A percentile compares a stretch with the other conserved stretches of the same genome.
Conservation (phyloP, 306 rosid species). For the Malus asiatica region DNA sequence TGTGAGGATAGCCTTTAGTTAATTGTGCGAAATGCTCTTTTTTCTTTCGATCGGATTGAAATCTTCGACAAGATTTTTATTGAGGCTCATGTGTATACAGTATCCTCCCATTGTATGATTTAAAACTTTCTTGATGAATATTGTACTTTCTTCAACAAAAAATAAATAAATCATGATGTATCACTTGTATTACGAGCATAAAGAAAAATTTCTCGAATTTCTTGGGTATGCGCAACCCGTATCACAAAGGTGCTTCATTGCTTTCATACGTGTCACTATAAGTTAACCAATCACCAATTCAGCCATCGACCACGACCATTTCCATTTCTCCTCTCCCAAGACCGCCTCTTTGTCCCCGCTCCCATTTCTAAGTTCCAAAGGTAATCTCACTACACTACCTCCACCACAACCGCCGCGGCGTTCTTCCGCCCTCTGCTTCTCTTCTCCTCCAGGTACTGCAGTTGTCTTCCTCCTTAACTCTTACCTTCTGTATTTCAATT, state of each 20-base stretch:
- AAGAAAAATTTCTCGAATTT: no score
- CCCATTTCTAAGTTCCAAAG: not conserved
- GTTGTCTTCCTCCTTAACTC: not conserved
- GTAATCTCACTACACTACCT: not conserved
- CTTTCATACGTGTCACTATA: not conserved
- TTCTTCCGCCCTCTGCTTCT: not conserved
- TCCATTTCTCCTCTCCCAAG: not conserved
- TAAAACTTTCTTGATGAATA: no score
- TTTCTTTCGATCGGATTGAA: rapidly evolving
- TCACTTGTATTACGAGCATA: no score
- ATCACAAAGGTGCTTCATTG: not conserved
- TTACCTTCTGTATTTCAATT: not conserved
- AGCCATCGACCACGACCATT: not conserved
- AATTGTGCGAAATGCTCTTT: rapidly evolving
- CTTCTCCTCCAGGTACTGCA: constrained; percentile 5
- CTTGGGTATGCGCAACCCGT: not conserved
- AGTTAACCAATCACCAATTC: no score
- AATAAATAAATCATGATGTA: no score
- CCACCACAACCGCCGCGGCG: not conserved
- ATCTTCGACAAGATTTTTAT: rapidly evolving
- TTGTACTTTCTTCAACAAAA: no score
- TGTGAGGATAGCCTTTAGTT: no score
- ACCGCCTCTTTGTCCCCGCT: not conserved
- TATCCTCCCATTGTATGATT: no score
- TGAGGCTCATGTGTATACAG: rapidly evolving